phyloP scores from a whole-genome alignment of 129 eudicot species.

The Lactuca sativa region DNA sequence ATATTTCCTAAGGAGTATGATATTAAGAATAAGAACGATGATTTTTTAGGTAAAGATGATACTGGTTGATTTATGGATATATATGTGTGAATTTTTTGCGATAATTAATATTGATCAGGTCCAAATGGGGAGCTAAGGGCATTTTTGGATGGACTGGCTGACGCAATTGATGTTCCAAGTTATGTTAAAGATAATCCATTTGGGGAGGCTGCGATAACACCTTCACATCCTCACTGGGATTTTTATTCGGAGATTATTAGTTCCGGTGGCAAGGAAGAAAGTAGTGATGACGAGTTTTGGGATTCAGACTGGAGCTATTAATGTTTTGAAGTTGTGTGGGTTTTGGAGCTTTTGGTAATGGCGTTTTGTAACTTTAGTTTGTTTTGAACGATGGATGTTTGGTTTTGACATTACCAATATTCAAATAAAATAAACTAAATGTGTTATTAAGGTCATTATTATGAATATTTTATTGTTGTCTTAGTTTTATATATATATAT shows the following conservation, averaged over 20 bases:
- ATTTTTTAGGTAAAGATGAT: constrained; percentile 32
- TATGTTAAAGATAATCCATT: constrained; percentile 41
- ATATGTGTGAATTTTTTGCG: background rate
- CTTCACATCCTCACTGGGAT: constrained; percentile 39
- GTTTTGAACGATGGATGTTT: too few relatives aligned
- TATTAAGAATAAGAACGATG: constrained; percentile 28
- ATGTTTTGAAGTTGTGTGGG: too few relatives aligned
- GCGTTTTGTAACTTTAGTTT: too few relatives aligned
- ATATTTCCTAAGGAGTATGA: constrained; percentile 39
- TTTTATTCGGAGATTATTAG: constrained; percentile 32
- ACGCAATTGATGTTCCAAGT: constrained; percentile 48
- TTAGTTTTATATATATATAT: too few relatives aligned
- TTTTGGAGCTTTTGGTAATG: too few relatives aligned
- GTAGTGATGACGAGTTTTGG: background rate
- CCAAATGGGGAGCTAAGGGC: constrained; percentile 44
- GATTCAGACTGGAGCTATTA: too few relatives aligned
- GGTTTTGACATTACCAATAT: too few relatives aligned
- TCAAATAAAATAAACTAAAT: too few relatives aligned
- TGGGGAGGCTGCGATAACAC: constrained; percentile 42
- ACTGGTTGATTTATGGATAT: background rate
- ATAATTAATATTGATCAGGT: constrained; percentile 25
- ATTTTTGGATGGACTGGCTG: constrained; percentile 53
- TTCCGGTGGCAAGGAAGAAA: background rate
- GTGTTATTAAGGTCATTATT: too few relatives aligned
- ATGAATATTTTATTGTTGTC: too few relatives aligned